Evolutionary conservation across 2,329 filamentous ascomycete genomes (phyloP), one percentile per base, ranked within the genome.

Genomic region (Trichophyton schoenleinii): DNA sequence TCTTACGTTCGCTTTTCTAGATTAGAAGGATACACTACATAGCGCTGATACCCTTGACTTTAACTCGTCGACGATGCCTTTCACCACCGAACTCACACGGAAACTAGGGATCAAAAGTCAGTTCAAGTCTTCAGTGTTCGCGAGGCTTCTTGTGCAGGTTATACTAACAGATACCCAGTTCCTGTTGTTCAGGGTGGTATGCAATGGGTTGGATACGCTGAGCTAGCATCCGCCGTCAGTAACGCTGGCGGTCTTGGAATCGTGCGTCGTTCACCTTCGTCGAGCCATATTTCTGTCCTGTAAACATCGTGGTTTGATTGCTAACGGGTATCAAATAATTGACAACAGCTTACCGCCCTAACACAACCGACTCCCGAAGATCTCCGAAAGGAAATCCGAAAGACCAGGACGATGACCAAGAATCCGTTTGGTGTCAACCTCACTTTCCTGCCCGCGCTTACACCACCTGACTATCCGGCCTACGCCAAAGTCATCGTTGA

Each of bases 401-500:
- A 84, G 77, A 95, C 89, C 80, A 87, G 86, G 68, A 83, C 80
- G 66, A 84, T 97, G 70, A 80, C 79, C 64, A 75, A 76, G 55
- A 76, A 77, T 64, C 78, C 78, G 49, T 97, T 99, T 74, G 94
- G 82, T 70, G 92, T 97, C 69, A 99, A 99, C 78, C 83, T 97
- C 67, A 99, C 94, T 7, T 86, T 97, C 64, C 86, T 97, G 53
- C 94, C 94, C 31, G 83, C 91, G 61, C 83, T 97, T 68, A 86
- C 90, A 8, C 90, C 94, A 5, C 94, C 94, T 3, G 87, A 97
- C 80, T 99, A 99, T 74, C 83, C 78, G 64, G 92, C 89, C 64
- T 99, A 95, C 77, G 90, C 92, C 31, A 88, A 89, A 75, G 89
- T 91, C 60, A 86, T 95, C 71, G 91, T 99, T 71, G 91, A 96